phyloP scores from a whole-genome alignment of 1,284 basidiomycete genomes.

The Tylopilus sp. region DNA sequence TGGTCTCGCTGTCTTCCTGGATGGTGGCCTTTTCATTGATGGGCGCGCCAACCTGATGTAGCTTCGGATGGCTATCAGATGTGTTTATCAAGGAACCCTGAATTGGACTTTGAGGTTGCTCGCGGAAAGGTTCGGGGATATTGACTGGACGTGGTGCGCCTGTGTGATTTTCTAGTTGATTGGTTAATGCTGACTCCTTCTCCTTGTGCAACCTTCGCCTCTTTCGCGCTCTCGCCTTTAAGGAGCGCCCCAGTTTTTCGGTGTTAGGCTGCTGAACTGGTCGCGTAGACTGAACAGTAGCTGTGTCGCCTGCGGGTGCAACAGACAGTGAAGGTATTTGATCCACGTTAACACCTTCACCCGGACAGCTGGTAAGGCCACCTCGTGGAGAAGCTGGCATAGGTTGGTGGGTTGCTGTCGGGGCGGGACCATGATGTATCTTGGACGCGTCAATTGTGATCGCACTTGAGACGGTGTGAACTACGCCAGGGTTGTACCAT shows the following conservation, averaged over 20 bases:
- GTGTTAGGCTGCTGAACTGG: not conserved
- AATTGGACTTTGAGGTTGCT: slow-evolving; percentile 4
- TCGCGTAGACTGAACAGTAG: slow-evolving; percentile 1
- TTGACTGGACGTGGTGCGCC: not conserved
- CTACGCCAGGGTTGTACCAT: slow-evolving; percentile 25
- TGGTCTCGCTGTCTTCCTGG: not conserved
- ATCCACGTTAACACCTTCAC: not conserved
- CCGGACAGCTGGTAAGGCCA: not conserved
- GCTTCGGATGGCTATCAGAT: not conserved
- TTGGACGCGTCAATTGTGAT: slow-evolving; percentile 8
- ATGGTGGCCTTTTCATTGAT: not conserved
- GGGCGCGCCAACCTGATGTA: not conserved
- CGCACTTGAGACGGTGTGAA: slow-evolving; percentile 14
- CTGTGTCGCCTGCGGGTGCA: not conserved
- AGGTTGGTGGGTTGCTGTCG: not conserved
- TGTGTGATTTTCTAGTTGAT: not conserved
- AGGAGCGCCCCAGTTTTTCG: not conserved
- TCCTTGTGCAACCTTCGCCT: slow-evolving; percentile 15
- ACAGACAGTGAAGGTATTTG: not conserved
- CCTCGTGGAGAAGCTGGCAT: not conserved
- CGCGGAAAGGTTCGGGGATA: not conserved
- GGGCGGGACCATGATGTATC: not conserved
- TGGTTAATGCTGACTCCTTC: not conserved
- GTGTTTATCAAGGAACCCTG: not conserved
- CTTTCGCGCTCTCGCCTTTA: slow-evolving; percentile 16